Percentiles rank a stretch among this genome's conserved stretches.
These are phyloP conservation scores for Corynespora cassiicola DNA, from an alignment of 2,329 filamentous ascomycete genomes.

Conservation along the genomic window DNA sequence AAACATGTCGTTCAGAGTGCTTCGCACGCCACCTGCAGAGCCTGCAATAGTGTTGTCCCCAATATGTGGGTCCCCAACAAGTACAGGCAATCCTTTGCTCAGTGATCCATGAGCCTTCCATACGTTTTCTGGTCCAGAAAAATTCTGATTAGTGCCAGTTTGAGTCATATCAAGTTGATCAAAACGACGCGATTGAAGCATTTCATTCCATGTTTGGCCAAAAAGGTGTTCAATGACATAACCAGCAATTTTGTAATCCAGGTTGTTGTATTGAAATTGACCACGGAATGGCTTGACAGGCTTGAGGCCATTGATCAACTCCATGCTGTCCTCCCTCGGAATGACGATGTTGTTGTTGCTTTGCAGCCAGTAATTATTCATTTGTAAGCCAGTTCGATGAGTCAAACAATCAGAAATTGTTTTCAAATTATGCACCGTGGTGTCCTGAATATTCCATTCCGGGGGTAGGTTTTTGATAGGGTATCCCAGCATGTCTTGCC, in stretches of 20 bases:
- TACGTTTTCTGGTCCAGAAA: neutral
- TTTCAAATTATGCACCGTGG: neutral
- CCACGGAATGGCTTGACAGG: neutral
- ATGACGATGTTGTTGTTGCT: conserved; percentile 1
- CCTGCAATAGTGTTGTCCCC: conserved; percentile 1
- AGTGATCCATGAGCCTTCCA: neutral
- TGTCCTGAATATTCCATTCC: neutral
- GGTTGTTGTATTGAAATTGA: conserved; percentile 1
- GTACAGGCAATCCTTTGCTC: neutral
- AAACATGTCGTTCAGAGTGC: neutral
- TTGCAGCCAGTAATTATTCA: conserved; percentile 1
- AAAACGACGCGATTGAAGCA: neutral
- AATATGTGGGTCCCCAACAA: neutral
- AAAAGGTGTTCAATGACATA: neutral
- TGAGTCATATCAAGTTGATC: neutral
- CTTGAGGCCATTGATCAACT: conserved; percentile 3
- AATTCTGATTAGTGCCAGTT: neutral
- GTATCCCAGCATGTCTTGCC: conserved; percentile 3
- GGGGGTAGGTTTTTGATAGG: conserved; percentile 2
- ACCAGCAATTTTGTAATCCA: neutral
- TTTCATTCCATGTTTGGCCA: neutral
- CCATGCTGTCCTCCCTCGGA: neutral
- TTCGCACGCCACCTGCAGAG: conserved; percentile 1
- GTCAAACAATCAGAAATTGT: neutral
- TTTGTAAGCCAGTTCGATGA: neutral